Evolutionary conservation across 441 rosid species (phyloP).

Genomic region (Flueggea neowawraea): DNA sequence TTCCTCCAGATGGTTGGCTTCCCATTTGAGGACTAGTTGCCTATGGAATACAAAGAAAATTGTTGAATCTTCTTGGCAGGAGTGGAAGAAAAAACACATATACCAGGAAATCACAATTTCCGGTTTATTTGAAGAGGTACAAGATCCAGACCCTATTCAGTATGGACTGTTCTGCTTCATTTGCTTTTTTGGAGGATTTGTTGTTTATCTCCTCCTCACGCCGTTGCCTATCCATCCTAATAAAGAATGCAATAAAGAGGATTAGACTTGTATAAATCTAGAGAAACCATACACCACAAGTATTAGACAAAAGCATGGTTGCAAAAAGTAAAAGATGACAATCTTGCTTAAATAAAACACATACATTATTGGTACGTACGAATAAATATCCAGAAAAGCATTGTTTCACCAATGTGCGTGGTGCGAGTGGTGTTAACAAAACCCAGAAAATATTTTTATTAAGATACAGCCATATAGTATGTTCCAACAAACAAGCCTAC

Average conservation of each 20-base stretch:
- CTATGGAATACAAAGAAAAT: slow-evolving; percentile 33
- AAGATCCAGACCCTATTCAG: slow-evolving; percentile 60
- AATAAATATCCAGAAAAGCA: no score
- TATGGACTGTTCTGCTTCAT: slow-evolving; percentile 86
- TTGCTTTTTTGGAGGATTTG: slow-evolving; percentile 82
- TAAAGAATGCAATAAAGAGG: slow-evolving; percentile 7
- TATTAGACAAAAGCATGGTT: slow-evolving; percentile 1
- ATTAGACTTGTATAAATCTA: slow-evolving; percentile 13
- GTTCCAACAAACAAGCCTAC: no score
- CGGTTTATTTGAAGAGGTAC: neutral
- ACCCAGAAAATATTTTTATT: no score
- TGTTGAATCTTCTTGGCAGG: neutral
- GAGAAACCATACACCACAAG: slow-evolving; percentile 5
- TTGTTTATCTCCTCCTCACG: slow-evolving; percentile 93
- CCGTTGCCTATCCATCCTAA: slow-evolving; percentile 98
- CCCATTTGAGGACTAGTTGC: slow-evolving; percentile 94
- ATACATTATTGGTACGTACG: no score
- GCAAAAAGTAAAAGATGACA: neutral
- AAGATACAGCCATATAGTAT: no score
- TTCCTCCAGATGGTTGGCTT: slow-evolving; percentile 75
- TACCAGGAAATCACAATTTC: neutral
- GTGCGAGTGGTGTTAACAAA: no score
- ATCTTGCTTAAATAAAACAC: no score
- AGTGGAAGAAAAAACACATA: slow-evolving; percentile 1
- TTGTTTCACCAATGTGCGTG: no score